phyloP scores from a whole-genome alignment of 371 early-diverging fungal species.

The Circinella umbellata region DNA sequence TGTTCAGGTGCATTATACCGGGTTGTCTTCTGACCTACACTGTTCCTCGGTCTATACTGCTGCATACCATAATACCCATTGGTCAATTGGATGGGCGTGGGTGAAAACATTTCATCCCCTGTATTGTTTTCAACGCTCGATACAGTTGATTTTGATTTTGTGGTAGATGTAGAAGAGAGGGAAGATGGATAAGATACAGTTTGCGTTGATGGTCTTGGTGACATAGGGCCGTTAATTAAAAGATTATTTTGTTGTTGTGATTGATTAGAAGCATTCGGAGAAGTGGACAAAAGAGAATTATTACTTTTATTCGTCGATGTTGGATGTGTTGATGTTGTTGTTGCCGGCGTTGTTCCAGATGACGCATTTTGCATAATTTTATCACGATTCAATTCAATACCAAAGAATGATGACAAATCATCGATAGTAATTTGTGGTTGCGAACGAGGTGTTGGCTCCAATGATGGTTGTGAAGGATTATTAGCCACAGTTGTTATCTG shows the following conservation, averaged over 20 bases:
- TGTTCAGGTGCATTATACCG: slow-evolving; percentile 7
- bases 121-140: background rate
- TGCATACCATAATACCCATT: slow-evolving; percentile 17
- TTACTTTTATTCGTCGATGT: too few relatives aligned
- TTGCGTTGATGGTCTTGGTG: background rate
- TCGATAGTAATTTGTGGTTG: slow-evolving; percentile 4
- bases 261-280: background rate
- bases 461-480: slow-evolving; percentile 3
- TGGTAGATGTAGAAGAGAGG: slow-evolving; percentile 13
- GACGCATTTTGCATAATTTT: background rate
- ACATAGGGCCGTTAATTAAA: background rate
- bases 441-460: background rate
- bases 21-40: slow-evolving; percentile 6
- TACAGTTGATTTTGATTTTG: slow-evolving; percentile 5
- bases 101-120: slow-evolving; percentile 19
- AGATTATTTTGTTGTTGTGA: background rate
- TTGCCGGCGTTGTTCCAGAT: background rate
- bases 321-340: background rate
- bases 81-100: slow-evolving; percentile 22
- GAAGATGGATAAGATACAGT: slow-evolving; percentile 16
- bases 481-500: background rate
- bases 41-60: background rate
- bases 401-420: slow-evolving; percentile 20
- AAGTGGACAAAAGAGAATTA: background rate
- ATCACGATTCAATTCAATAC: slow-evolving; percentile 13